Base-by-base conservation (phyloP, 768 basidiomycete species). In the Phaffia tasmanica region DNA sequence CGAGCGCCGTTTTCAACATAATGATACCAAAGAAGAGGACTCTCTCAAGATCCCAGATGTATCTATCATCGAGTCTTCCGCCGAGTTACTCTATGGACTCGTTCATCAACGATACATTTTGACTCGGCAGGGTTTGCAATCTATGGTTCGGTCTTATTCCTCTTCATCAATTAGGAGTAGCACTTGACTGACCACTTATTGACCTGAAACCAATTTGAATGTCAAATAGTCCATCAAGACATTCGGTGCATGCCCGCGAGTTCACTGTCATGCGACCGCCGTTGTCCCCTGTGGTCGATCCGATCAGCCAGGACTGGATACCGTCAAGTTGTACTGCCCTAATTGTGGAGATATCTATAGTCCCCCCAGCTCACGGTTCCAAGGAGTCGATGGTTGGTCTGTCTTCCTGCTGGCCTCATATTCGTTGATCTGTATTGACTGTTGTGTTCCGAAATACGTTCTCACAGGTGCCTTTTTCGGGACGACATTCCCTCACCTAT, bases 41-140 rank as follows among this genome's bases (percentile, higher is more conserved):
- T 83, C 89, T 27, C 84, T 82, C 57, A 94, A 94, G 79, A 97
- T 99, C 67, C 95, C 95, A 19, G 95, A 99, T 76, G 92, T 98
- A 60, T 92, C 93, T 1, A 97, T 99, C 72, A 90, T 98, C 63
- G 95, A 99, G 76, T 89, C 90, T 68, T 93, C 90, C 53, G 95
- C 95, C 32, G 95, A 99, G 76, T 84, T 99, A 76, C 81, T 99
- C 47, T 99, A 97, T 75, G 95, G 95, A 30, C 84, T 99, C 60
- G 93, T 97, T 29, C 95, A 99, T 77, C 94, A 98, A 75, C 85
- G 95, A 67, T 99, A 86, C 79, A 97, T 99, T 74, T 81, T 98
- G 65, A 98, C 95, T 57, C 85, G 95, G 69, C 86, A 85, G 35
- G 95, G 95, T 50, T 80, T 97, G 73, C 87, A 91, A 77, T 84